Conservation (phyloP, 2,329 filamentous ascomycete genomes). For the Coccinonectria pachysandricola region DNA sequence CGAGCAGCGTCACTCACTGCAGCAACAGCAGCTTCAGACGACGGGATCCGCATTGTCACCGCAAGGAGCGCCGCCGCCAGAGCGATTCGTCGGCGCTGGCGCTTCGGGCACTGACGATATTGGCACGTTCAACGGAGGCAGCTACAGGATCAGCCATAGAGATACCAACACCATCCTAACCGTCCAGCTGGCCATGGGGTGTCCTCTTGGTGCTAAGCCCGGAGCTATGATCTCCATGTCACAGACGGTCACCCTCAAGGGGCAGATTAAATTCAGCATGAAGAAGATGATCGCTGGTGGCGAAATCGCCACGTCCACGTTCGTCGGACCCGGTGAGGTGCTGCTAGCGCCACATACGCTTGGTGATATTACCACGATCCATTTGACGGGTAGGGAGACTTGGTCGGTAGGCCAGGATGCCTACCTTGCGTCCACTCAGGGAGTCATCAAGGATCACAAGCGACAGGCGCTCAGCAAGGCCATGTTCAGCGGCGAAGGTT, state of each 20-base stretch:
- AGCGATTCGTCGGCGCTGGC: constrained; percentile 52
- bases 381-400: constrained; percentile 57
- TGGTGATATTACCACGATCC: constrained; percentile 76
- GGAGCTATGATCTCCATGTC: constrained; percentile 95
- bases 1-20: constrained; percentile 11
- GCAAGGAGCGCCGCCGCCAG: constrained; percentile 30
- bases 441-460: constrained; percentile 81
- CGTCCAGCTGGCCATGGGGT: constrained; percentile 80
- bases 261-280: constrained; percentile 72
- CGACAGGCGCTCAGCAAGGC: constrained; percentile 78
- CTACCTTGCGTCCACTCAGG: constrained; percentile 76
- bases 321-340: constrained; percentile 83
- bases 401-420: constrained; percentile 86
- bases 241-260: constrained; percentile 73
- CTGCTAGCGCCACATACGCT: constrained; percentile 70
- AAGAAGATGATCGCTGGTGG: constrained; percentile 84
- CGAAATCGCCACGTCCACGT: constrained; percentile 69
- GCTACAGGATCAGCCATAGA: constrained; percentile 84
- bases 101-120: constrained; percentile 70
- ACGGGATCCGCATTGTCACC: constrained; percentile 23
- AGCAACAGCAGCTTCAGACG: constrained; percentile 13
- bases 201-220: constrained; percentile 70
- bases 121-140: constrained; percentile 95
- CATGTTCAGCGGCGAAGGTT: constrained; percentile 85
- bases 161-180: constrained; percentile 87